Evolutionary conservation across 345 rosid genomes (phyloP).

Genomic region (Acer saccharum): DNA sequence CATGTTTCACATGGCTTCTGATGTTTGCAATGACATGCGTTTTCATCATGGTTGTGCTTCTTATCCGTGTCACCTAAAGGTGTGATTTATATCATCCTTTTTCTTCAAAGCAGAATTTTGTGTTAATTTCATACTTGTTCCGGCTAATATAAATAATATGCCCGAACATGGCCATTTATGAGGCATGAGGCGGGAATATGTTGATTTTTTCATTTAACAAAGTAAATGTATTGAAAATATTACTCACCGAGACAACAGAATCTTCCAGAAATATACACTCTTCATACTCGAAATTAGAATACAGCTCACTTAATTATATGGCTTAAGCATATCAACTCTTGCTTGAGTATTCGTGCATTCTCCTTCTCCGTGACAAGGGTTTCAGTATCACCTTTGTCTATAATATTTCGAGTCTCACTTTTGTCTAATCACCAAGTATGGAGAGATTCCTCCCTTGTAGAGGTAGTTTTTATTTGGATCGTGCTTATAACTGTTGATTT

Average conservation of each 20-base stretch:
- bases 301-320: too few relatives aligned
- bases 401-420: too few relatives aligned
- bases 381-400: too few relatives aligned
- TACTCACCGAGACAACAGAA: not conserved
- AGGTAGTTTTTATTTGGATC: too few relatives aligned
- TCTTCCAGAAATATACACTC: not conserved
- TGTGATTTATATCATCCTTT: not conserved
- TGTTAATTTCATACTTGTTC: not conserved
- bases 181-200: not conserved
- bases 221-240: not conserved
- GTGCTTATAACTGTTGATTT: too few relatives aligned
- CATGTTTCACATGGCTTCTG: slow-evolving; percentile 84
- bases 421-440: too few relatives aligned
- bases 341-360: too few relatives aligned
- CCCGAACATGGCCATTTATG: not conserved
- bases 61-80: slow-evolving; percentile 72
- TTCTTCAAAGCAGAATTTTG: not conserved
- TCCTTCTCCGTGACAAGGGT: too few relatives aligned
- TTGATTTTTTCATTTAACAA: not conserved
- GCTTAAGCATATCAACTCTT: too few relatives aligned
- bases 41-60: slow-evolving; percentile 82
- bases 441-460: too few relatives aligned
- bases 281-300: too few relatives aligned
- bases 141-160: not conserved
- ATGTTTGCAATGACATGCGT: slow-evolving; percentile 70